Conservation (phyloP, 2,329 filamentous ascomycete genomes). For the Fusarium siculi region DNA sequence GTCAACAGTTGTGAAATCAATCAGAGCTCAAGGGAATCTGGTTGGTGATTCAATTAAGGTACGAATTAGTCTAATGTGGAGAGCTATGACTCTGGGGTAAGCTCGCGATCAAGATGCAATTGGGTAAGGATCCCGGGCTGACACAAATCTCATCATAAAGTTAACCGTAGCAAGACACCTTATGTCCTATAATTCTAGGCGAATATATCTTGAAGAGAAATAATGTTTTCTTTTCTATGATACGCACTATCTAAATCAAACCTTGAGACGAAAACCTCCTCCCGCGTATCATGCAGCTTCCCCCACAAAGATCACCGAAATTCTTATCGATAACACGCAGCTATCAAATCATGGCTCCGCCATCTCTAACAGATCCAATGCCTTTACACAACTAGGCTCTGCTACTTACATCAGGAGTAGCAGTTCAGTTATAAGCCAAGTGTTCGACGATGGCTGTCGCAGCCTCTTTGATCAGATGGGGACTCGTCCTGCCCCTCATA, state of each 20-base stretch:
- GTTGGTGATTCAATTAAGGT: background rate
- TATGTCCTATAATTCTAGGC: background rate
- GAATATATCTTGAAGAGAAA: background rate
- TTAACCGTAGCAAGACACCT: background rate
- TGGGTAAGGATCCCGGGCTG: background rate
- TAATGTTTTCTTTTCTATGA: background rate
- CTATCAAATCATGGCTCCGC: conserved; percentile 12
- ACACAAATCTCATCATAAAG: background rate
- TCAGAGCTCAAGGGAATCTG: background rate
- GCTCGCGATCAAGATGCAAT: background rate
- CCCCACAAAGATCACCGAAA: conserved; percentile 18
- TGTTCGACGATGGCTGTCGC: conserved; percentile 18
- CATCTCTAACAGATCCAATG: background rate
- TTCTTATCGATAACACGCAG: conserved; percentile 36
- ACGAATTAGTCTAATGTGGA: background rate
- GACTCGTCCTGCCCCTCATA: conserved; percentile 44
- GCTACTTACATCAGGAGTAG: background rate
- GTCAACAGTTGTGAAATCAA: background rate
- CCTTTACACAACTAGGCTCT: background rate
- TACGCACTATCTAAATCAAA: background rate
- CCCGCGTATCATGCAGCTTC: background rate
- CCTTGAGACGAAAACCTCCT: background rate
- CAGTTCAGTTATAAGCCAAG: background rate
- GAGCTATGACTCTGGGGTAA: background rate
- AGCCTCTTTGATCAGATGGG: conserved; percentile 43